Conservation (phyloP, 257 asterid species). For the Anisodus tanguticus region DNA sequence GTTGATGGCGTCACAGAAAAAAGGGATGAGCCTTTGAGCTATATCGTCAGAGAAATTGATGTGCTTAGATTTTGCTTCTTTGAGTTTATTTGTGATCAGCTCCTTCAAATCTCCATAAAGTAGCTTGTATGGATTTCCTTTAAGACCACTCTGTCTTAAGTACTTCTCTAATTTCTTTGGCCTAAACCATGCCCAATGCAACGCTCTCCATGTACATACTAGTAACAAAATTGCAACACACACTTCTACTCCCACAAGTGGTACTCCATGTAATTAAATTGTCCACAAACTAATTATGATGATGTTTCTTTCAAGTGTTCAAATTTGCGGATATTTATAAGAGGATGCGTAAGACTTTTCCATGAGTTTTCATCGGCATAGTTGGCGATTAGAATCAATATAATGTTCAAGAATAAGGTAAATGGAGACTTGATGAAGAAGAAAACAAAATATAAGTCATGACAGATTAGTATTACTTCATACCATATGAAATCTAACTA, state of each 20-base stretch:
- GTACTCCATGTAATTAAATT: constrained; percentile 32
- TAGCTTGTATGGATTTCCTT: constrained; percentile 44
- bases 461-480: no score
- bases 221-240: constrained; percentile 26
- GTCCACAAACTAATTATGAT: no score
- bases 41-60: constrained; percentile 46
- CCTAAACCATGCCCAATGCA: background rate
- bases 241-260: background rate
- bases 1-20: constrained; percentile 23
- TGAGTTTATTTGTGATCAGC: background rate
- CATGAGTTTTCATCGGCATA: no score
- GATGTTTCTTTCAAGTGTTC: no score
- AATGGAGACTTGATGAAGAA: no score
- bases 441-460: no score
- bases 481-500: no score
- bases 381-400: no score
- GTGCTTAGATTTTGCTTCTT: constrained; percentile 45
- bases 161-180: constrained; percentile 21
- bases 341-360: no score
- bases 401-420: no score
- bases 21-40: constrained; percentile 42
- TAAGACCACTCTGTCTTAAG: constrained; percentile 46
- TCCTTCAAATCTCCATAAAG: constrained; percentile 48
- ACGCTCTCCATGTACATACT: constrained; percentile 14
- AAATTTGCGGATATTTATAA: no score